Evolutionary conservation across 257 asterid genomes (phyloP).

Genomic region (Pogostemon cablin): DNA sequence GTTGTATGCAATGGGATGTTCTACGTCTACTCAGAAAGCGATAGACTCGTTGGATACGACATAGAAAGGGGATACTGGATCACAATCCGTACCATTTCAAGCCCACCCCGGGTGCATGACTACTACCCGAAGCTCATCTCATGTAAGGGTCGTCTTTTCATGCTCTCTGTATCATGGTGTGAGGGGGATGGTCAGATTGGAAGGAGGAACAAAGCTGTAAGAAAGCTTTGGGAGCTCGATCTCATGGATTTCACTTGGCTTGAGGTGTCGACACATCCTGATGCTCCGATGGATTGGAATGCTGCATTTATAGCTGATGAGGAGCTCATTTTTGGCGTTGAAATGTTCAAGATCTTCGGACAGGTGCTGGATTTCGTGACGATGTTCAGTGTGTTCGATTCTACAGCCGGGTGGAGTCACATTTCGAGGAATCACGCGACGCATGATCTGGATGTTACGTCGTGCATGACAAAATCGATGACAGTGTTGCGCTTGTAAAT

Average conservation of each 20-base stretch:
- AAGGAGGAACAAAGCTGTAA: constrained; percentile 89
- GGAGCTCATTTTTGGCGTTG: constrained; percentile 73
- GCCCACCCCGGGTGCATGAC: constrained; percentile 84
- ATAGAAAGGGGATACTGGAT: constrained; percentile 86
- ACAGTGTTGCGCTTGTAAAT: constrained; percentile 72
- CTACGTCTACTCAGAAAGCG: constrained; percentile 86
- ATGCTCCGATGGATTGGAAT: constrained; percentile 99
- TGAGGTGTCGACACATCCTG: constrained; percentile 77
- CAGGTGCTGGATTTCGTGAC: constrained; percentile 94
- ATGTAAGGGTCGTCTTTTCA: constrained; percentile 61
- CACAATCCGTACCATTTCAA: constrained; percentile 59
- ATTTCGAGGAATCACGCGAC: constrained; percentile 72
- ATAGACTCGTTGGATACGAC: constrained; percentile 75
- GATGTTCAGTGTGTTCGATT: constrained; percentile 47
- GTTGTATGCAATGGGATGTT: constrained; percentile 63
- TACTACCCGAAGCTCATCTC: constrained; percentile 81
- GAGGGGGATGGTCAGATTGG: constrained; percentile 97
- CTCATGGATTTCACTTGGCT: constrained; percentile 55
- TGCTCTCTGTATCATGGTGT: constrained; percentile 94
- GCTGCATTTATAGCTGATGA: constrained; percentile 82
- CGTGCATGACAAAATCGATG: constrained; percentile 87
- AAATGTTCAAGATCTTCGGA: constrained; percentile 96
- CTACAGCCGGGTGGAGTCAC: constrained; percentile 64
- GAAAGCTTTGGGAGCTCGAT: constrained; percentile 95
- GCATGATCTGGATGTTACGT: constrained; percentile 77